A percentile compares a stretch with the other conserved stretches of the same genome.
These are phyloP conservation scores for Avena sativa DNA, from an alignment of 176 grass and related monocot genomes.

Conservation along the genomic window DNA sequence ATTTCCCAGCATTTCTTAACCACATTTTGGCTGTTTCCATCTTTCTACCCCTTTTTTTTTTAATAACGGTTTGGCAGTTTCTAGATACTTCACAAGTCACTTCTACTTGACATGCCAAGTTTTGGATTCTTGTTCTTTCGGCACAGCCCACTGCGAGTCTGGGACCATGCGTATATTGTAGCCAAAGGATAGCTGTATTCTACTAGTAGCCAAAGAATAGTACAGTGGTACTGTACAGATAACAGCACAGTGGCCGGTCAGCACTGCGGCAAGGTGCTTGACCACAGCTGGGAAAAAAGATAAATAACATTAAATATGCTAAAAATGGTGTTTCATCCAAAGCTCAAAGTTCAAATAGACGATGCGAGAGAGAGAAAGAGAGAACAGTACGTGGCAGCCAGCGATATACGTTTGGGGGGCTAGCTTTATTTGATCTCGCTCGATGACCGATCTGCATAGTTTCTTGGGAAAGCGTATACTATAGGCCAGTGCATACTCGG, in stretches of 20 bases:
- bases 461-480: constrained; percentile 49
- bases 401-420: background rate
- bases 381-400: background rate
- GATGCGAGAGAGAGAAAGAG: background rate
- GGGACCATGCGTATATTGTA: background rate
- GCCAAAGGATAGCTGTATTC: background rate
- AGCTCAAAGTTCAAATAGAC: constrained; percentile 17
- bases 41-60: background rate
- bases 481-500: background rate
- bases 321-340: background rate
- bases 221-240: background rate
- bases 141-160: background rate
- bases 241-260: background rate
- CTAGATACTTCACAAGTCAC: background rate
- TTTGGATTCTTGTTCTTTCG: background rate
- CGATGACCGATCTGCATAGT: constrained; percentile 30
- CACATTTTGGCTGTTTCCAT: background rate
- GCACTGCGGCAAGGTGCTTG: constrained; percentile 22
- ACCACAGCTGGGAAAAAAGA: background rate
- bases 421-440: constrained; percentile 24
- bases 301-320: background rate
- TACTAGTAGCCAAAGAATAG: too few relatives aligned
- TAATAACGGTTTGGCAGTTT: background rate
- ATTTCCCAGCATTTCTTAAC: background rate
- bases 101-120: background rate